Evolutionary conservation across 805 yeast species (phyloP).

Genomic region (Candida ortonii): DNA sequence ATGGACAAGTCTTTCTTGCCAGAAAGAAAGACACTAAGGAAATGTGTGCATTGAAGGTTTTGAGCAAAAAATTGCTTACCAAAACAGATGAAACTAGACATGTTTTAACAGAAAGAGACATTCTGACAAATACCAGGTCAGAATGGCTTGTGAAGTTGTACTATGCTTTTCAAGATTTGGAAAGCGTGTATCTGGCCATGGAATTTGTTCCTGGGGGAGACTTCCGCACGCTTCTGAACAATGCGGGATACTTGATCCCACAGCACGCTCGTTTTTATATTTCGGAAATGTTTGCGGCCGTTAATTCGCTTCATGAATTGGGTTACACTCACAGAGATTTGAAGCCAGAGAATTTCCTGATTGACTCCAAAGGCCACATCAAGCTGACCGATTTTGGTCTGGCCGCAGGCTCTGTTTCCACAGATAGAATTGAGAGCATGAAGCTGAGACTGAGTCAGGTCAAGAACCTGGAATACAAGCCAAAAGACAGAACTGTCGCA

Average conservation of each 20-base stretch:
- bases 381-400: constrained; percentile 95
- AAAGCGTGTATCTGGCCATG: constrained; percentile 92
- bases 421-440: constrained; percentile 92
- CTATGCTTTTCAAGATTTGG: constrained; percentile 93
- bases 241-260: constrained; percentile 88
- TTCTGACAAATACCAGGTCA: constrained; percentile 89
- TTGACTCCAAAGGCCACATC: constrained; percentile 87
- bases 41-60: constrained; percentile 89
- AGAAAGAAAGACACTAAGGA: constrained; percentile 91
- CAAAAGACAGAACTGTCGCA: constrained; percentile 66
- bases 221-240: constrained; percentile 88
- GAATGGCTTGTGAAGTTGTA: constrained; percentile 94
- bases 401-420: constrained; percentile 94
- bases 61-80: constrained; percentile 80
- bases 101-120: constrained; percentile 93
- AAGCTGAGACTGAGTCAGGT: constrained; percentile 60
- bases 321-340: constrained; percentile 97
- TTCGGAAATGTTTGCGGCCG: constrained; percentile 94
- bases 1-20: constrained; percentile 97
- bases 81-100: constrained; percentile 95
- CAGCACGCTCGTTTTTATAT: constrained; percentile 95
- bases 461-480: constrained; percentile 69
- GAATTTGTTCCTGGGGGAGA: constrained; percentile 99
- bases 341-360: constrained; percentile 90
- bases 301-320: constrained; percentile 87